Evolutionary conservation across 1,139 yeast species (phyloP).

Genomic region (Magnusiomyces ingens): DNA sequence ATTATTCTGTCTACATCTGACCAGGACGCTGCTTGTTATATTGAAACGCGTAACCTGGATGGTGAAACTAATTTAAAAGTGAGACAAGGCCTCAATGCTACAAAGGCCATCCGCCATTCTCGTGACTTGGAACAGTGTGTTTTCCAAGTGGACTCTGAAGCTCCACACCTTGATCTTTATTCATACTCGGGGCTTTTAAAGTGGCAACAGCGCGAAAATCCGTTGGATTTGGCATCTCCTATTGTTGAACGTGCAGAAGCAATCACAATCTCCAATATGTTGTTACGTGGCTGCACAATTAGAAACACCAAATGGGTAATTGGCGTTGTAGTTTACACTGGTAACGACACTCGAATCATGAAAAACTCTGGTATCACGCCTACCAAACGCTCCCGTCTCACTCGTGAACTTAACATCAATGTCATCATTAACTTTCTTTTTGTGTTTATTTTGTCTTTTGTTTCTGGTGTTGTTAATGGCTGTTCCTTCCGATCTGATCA

Average conservation of each 20-base stretch:
- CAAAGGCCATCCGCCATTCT: constrained; percentile 56
- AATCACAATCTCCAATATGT: constrained; percentile 61
- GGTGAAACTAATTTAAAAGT: constrained; percentile 93
- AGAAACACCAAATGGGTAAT: constrained; percentile 92
- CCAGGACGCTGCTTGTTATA: constrained; percentile 81
- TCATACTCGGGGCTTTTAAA: constrained; percentile 72
- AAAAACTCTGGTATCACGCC: constrained; percentile 91
- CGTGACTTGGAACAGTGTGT: constrained; percentile 63
- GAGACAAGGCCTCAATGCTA: constrained; percentile 64
- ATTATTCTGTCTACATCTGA: constrained; percentile 78
- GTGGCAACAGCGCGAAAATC: constrained; percentile 36
- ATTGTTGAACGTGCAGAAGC: constrained; percentile 43
- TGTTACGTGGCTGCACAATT: constrained; percentile 76
- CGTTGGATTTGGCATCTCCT: constrained; percentile 11
- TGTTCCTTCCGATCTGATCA: constrained; percentile 44
- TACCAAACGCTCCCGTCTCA: constrained; percentile 74
- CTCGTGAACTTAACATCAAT: constrained; percentile 74
- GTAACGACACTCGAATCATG: constrained; percentile 87
- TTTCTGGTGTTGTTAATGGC: constrained; percentile 80
- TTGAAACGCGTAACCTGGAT: constrained; percentile 90
- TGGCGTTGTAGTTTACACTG: constrained; percentile 85
- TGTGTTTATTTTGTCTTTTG: constrained; percentile 70
- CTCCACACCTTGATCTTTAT: constrained; percentile 79
- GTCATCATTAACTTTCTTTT: constrained; percentile 72
- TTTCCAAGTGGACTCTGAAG: constrained; percentile 84